Evolutionary conservation across 495 filamentous ascomycete genomes (phyloP).

Genomic region (Aspergillus taichungensis): DNA sequence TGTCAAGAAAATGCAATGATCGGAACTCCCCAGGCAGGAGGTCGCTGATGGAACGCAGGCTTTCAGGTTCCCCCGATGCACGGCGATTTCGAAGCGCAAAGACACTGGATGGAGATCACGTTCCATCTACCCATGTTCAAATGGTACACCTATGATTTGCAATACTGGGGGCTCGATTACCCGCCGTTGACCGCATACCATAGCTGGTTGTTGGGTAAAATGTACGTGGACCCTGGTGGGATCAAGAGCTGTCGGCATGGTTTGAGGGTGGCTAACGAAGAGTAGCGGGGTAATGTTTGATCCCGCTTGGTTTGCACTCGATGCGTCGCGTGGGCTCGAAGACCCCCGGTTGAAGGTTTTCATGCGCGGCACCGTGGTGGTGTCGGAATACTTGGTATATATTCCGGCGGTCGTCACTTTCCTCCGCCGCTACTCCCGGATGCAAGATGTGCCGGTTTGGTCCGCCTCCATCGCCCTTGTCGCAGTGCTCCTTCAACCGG

Average conservation of each 20-base stretch:
- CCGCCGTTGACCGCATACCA: constrained; percentile 96
- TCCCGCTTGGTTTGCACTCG: constrained; percentile 81
- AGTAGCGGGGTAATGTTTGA: constrained; percentile 63
- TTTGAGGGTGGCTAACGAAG: constrained; percentile 7
- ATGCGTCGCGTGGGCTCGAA: constrained; percentile 72
- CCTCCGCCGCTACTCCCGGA: constrained; percentile 64
- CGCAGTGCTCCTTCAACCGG: constrained; percentile 87
- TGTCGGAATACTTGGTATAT: constrained; percentile 84
- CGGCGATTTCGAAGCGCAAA: constrained; percentile 93
- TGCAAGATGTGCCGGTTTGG: constrained; percentile 65
- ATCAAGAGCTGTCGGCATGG: too few relatives aligned
- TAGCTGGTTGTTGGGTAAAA: constrained; percentile 84
- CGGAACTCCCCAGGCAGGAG: not conserved
- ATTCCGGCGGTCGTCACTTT: constrained; percentile 80
- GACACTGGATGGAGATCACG: constrained; percentile 98
- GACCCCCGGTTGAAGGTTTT: constrained; percentile 77
- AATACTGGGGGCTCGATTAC: constrained; percentile 98
- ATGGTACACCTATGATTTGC: constrained; percentile 94
- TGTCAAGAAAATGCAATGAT: constrained; percentile 1
- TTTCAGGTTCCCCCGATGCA: constrained; percentile 80
- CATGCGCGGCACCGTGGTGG: constrained; percentile 84
- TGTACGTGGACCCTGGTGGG: constrained; percentile 37
- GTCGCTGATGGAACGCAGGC: constrained; percentile 40
- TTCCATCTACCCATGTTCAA: constrained; percentile 78
- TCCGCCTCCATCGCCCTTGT: constrained; percentile 75